Conservation (phyloP, 1,284 basidiomycete species). For the Pascua sp. region DNA sequence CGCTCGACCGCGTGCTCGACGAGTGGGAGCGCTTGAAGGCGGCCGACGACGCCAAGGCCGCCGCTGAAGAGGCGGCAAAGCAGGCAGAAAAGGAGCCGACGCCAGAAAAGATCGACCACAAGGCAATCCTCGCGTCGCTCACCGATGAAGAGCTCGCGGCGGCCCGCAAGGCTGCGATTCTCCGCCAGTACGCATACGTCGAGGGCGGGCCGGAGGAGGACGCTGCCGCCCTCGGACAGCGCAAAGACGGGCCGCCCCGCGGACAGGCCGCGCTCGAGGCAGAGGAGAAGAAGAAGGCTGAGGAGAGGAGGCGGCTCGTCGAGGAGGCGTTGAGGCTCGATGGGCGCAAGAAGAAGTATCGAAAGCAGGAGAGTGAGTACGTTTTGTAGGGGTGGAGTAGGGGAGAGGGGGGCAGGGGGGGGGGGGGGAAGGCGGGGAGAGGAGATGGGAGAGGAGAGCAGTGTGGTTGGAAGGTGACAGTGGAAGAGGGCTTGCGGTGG, state of each 20-base stretch:
- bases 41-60: constrained; percentile 18
- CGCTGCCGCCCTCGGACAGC: constrained; percentile 2
- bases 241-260: constrained; percentile 23
- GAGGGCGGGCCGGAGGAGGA: constrained; percentile 32
- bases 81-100: constrained; percentile 2
- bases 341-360: constrained; percentile 45
- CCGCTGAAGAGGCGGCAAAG: constrained; percentile 7
- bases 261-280: constrained; percentile 23
- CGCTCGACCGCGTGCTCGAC: constrained; percentile 31
- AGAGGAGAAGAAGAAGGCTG: constrained; percentile 40
- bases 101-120: constrained; percentile 11
- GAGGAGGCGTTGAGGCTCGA: constrained; percentile 44
- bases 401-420: background rate
- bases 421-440: no score
- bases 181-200: constrained; percentile 48
- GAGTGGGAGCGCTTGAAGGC: constrained; percentile 32
- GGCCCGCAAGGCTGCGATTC: constrained; percentile 35
- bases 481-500: no score
- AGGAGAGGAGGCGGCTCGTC: constrained; percentile 38
- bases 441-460: no score
- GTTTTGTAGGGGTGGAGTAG: background rate
- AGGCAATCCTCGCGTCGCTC: constrained; percentile 32
- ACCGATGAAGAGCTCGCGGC: constrained; percentile 43
- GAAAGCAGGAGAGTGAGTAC: constrained; percentile 35
- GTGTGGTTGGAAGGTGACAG: no score